These are phyloP conservation scores for Aspergillus ruber DNA, from an alignment of 2,329 filamentous ascomycete genomes.

Conservation along the genomic window DNA sequence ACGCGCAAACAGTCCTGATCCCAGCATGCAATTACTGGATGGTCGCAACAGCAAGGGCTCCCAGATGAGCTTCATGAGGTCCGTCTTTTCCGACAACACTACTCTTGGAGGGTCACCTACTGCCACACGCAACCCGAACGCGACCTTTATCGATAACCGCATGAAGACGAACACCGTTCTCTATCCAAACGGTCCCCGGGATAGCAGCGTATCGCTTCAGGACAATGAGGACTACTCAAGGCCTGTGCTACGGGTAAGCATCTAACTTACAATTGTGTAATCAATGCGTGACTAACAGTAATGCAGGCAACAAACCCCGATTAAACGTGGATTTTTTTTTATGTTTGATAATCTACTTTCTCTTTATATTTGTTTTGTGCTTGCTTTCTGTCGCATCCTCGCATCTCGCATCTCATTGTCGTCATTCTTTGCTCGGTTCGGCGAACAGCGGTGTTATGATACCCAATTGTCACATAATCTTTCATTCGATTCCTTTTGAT, in stretches of 20 bases:
- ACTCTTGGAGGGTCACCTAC: slow-evolving; percentile 18
- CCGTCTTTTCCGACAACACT: slow-evolving; percentile 23
- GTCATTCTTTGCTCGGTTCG: slow-evolving; percentile 15
- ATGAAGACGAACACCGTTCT: slow-evolving; percentile 38
- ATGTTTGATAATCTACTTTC: slow-evolving; percentile 6
- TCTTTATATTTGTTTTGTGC: slow-evolving; percentile 19
- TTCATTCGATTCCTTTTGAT: slow-evolving; percentile 15
- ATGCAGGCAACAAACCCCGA: slow-evolving; percentile 31
- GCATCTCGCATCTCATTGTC: neutral
- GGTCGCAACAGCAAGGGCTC: slow-evolving; percentile 29
- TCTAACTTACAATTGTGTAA: neutral
- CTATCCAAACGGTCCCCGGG: slow-evolving; percentile 35
- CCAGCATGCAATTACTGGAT: slow-evolving; percentile 23
- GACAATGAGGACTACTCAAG: slow-evolving; percentile 45
- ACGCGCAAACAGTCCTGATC: slow-evolving; percentile 22
- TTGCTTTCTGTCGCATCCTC: neutral
- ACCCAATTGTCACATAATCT: slow-evolving; percentile 30
- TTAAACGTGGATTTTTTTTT: slow-evolving; percentile 13
- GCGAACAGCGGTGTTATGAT: slow-evolving; percentile 33
- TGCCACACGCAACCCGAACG: slow-evolving; percentile 15
- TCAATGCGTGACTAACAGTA: slow-evolving; percentile 10
- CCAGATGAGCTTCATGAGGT: slow-evolving; percentile 29
- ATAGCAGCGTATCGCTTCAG: slow-evolving; percentile 41
- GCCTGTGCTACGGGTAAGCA: slow-evolving; percentile 37
- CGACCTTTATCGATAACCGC: slow-evolving; percentile 38